Evolutionary conservation across 768 basidiomycete species (phyloP).

Genomic region (Lentinula sp.): DNA sequence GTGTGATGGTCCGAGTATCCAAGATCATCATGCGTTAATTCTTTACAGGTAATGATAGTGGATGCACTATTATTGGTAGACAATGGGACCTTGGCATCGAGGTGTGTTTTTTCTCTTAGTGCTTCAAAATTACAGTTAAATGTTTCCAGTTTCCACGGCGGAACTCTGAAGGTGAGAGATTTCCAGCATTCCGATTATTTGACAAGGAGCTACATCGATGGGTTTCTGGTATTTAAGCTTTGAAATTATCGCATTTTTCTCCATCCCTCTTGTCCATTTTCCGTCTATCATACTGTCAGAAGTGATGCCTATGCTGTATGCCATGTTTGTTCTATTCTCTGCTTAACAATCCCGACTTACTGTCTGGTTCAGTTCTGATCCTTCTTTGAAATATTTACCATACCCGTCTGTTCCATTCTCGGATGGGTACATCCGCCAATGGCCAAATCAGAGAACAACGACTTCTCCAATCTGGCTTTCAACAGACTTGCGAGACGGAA

Average conservation of each 20-base stretch:
- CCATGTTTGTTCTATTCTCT: neutral
- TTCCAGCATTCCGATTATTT: neutral
- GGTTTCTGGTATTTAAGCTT: constrained; percentile 6
- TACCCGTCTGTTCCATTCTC: constrained; percentile 59
- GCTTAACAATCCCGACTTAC: neutral
- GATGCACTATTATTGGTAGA: neutral
- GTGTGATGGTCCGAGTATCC: constrained; percentile 2
- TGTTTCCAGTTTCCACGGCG: neutral
- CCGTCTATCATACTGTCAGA: neutral
- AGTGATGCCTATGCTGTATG: constrained; percentile 45
- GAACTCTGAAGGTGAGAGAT: neutral
- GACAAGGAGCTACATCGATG: neutral
- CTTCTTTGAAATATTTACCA: constrained; percentile 65
- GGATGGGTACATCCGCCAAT: constrained; percentile 45
- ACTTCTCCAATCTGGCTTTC: constrained; percentile 75
- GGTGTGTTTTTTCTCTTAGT: neutral
- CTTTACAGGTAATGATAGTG: neutral
- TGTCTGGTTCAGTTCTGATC: constrained; percentile 41
- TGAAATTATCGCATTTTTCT: neutral
- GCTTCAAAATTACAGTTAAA: neutral
- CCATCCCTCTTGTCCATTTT: neutral
- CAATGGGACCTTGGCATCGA: neutral
- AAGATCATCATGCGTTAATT: neutral
- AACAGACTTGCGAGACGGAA: constrained; percentile 80
- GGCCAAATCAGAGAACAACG: constrained; percentile 61